phyloP scores from a whole-genome alignment of 1,284 basidiomycete species.

The Ustilago cynodontis region DNA sequence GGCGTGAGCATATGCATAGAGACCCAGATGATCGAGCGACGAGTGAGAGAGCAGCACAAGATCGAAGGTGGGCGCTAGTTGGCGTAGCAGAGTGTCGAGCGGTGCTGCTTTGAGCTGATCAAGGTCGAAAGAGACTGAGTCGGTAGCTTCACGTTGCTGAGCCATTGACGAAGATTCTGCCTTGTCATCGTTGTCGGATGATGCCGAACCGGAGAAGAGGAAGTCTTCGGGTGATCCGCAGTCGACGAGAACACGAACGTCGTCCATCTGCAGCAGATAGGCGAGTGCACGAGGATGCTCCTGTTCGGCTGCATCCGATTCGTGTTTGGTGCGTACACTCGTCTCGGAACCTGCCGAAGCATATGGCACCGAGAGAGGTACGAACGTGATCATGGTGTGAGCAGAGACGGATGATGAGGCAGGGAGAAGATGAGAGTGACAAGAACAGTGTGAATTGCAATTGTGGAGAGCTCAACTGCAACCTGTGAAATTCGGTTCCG shows the following conservation, averaged over 20 bases:
- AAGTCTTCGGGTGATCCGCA: slow-evolving; percentile 76
- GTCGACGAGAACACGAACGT: slow-evolving; percentile 91
- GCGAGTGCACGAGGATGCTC: slow-evolving; percentile 64
- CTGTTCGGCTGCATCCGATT: slow-evolving; percentile 27
- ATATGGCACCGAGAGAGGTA: slow-evolving; percentile 60
- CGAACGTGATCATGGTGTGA: slow-evolving; percentile 56
- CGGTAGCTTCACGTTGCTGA: slow-evolving; percentile 29
- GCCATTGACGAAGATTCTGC: slow-evolving; percentile 49
- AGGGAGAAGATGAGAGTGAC: background rate
- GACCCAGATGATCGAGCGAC: slow-evolving; percentile 85
- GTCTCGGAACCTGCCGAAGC: slow-evolving; percentile 23
- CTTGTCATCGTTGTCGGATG: slow-evolving; percentile 7
- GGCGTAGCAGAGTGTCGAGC: slow-evolving; percentile 40
- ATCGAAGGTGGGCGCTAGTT: slow-evolving; percentile 79
- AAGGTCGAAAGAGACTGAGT: slow-evolving; percentile 26
- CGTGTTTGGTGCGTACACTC: slow-evolving; percentile 41
- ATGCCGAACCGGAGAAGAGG: slow-evolving; percentile 34
- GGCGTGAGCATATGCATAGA: slow-evolving; percentile 90
- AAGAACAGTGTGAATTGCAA: too few relatives aligned
- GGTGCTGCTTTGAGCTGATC: slow-evolving; percentile 38
- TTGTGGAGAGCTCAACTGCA: slow-evolving; percentile 1
- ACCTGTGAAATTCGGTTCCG: slow-evolving; percentile 14
- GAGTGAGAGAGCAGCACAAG: slow-evolving; percentile 93
- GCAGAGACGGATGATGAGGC: background rate
- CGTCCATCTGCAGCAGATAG: slow-evolving; percentile 93